Base-by-base conservation (phyloP, 805 yeast genomes). In the Candida railenensis region DNA sequence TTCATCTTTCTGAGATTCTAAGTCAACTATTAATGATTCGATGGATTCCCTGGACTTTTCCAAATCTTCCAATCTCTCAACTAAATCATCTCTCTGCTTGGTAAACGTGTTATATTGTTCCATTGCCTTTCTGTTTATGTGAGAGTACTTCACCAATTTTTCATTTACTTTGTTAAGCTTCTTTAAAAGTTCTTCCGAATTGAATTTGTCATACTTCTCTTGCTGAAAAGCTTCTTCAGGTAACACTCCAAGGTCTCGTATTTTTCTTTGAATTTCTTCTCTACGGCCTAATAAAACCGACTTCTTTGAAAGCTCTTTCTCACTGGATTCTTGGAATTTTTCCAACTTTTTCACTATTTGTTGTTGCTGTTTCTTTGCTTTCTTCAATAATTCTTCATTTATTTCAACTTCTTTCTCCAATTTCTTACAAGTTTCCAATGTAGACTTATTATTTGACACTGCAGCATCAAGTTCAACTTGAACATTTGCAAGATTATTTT, bases 91-190 rank as follows among this genome's bases (percentile, higher is more conserved):
- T 45, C 86, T 75, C 62, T 91, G 94, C 48, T 77, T 81, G 16
- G 86, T 79, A 60, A 89, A 90, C 36, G 80, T 82, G 42, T 75
- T 67, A 58, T 77, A 88, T 59, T 91, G 96, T 55, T 91, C 97
- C 53, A 87, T 71, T 0, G 98, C 97, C 58, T 89, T 88, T 61
- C 86, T 87, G 67, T 92, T 92, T 42, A 94, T 87, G 62, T 89
- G 95, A 20, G 80, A 78, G 61, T 80, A 85, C 53, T 79, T 74
- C 38, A 80, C 77, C 34, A 92, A 67, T 22, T 77, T 78, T 32
- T 77, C 78, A 37, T 83, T 80, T 4, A 81, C 77, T 22, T 65
- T 65, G 43, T 79, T 82, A 49, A 89, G 71, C 44, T 75, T 69
- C 14, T 62, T 56, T 42, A 87, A 63, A 28, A 91, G 63, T 4